These are phyloP conservation scores for Boletus subcaerulescens DNA, from an alignment of 768 basidiomycete species.

Conservation along the genomic window DNA sequence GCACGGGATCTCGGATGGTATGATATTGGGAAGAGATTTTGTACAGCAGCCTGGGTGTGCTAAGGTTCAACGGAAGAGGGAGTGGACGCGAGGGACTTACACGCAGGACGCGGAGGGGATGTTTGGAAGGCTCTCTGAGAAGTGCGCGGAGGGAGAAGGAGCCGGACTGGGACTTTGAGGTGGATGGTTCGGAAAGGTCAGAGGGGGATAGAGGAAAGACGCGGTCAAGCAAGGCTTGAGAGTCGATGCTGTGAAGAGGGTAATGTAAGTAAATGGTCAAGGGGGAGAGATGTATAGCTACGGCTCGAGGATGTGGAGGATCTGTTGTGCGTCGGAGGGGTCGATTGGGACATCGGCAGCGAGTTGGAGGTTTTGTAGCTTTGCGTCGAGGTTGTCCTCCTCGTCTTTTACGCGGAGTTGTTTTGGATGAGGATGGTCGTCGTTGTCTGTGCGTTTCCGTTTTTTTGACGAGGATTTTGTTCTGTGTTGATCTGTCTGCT, in stretches of 20 bases:
- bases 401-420: conserved; percentile 42
- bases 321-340: conserved; percentile 44
- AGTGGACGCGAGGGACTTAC: conserved; percentile 39
- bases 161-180: conserved; percentile 33
- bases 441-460: conserved; percentile 58
- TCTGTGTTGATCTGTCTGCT: conserved; percentile 28
- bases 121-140: conserved; percentile 49
- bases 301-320: conserved; percentile 61
- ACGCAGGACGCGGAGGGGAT: conserved; percentile 53
- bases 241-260: conserved; percentile 50
- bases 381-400: conserved; percentile 18
- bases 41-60: conserved; percentile 54
- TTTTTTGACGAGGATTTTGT: conserved; percentile 48
- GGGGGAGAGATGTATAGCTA: conserved; percentile 26
- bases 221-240: conserved; percentile 76
- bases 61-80: conserved; percentile 7
- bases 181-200: conserved; percentile 35
- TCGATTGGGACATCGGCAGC: conserved; percentile 49
- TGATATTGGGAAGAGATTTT: conserved; percentile 65
- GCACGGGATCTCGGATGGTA: conserved; percentile 62
- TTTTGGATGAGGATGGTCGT: conserved; percentile 51
- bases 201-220: conserved; percentile 56
- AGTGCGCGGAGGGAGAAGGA: conserved; percentile 55
- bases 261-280: neutral
- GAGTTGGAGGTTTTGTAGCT: conserved; percentile 31